These are phyloP conservation scores for Salvia miltiorrhiza DNA, from an alignment of 257 asterid species.

Conservation along the genomic window DNA sequence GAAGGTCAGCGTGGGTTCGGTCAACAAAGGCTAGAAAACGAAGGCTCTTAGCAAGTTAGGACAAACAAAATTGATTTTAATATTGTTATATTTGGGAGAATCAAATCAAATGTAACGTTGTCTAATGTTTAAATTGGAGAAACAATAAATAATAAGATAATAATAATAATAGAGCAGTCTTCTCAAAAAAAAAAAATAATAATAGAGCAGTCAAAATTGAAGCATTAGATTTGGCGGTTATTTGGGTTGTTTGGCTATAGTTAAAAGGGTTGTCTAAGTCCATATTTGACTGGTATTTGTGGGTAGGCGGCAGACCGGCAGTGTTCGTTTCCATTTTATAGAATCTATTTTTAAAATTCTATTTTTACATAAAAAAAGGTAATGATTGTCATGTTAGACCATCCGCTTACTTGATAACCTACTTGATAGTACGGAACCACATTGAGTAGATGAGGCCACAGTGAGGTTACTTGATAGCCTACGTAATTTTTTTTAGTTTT, in stretches of 20 bases:
- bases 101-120: not conserved
- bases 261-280: not conserved
- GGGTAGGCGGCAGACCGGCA: no score
- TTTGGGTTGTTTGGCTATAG: not conserved
- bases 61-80: not conserved
- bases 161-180: not conserved
- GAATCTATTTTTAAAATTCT: no score
- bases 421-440: no score
- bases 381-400: no score
- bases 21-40: slow-evolving; percentile 20
- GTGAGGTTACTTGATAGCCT: no score
- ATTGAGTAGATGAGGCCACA: no score
- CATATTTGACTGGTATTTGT: not conserved
- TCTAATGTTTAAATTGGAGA: not conserved
- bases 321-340: no score
- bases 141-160: no score
- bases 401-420: no score
- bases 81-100: not conserved
- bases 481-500: no score
- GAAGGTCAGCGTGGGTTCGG: slow-evolving; percentile 29
- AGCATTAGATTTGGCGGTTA: not conserved
- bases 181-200: not conserved
- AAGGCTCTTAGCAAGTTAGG: not conserved
- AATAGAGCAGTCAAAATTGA: not conserved
- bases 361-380: no score